Evolutionary conservation across 2,329 filamentous ascomycete species (phyloP).

Genomic region (Fusarium marasasianum): DNA sequence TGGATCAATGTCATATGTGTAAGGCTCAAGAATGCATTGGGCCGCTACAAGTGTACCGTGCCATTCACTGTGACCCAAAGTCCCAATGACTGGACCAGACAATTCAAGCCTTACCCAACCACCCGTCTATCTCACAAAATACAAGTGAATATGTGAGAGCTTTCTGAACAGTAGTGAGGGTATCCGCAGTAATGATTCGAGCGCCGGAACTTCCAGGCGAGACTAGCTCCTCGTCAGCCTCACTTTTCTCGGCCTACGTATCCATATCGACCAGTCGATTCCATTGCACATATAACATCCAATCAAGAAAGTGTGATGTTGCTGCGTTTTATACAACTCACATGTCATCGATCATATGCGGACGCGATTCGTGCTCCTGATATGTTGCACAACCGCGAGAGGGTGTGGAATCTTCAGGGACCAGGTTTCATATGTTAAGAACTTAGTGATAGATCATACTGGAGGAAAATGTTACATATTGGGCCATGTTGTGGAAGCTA

Average conservation of each 20-base stretch:
- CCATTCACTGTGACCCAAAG: background rate
- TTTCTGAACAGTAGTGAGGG: background rate
- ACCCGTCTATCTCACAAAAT: background rate
- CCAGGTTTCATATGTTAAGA: conserved; percentile 4
- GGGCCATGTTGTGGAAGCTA: background rate
- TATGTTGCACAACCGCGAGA: conserved; percentile 7
- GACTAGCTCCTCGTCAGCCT: conserved; percentile 19
- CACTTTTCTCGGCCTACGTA: conserved; percentile 6
- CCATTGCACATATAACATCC: background rate
- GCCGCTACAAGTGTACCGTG: background rate
- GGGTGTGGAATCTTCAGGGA: conserved; percentile 9
- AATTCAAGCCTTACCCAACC: background rate
- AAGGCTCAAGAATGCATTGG: conserved; percentile 12
- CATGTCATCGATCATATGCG: background rate
- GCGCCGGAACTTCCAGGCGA: background rate
- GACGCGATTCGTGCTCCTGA: background rate
- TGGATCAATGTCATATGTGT: background rate
- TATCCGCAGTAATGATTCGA: conserved; percentile 3
- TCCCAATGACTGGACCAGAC: background rate
- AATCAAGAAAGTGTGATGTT: background rate
- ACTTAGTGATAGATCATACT: conserved; percentile 4
- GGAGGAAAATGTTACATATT: background rate
- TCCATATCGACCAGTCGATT: background rate
- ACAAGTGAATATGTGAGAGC: background rate
- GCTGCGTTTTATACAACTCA: background rate